Base-by-base conservation (phyloP, 202 grass and related monocot species). In the Digitaria exilis region DNA sequence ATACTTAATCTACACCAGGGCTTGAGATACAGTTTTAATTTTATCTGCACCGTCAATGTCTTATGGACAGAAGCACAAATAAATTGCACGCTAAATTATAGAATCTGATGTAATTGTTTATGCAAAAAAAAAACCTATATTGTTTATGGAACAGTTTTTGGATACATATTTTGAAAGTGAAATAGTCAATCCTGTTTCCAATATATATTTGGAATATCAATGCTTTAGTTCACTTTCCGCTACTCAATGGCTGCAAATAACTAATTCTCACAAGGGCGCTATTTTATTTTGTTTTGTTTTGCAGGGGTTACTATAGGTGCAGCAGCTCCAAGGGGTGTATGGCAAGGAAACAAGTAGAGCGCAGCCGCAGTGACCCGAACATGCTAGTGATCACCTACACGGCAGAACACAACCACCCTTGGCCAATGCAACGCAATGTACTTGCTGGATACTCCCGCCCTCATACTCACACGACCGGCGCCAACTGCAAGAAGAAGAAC, bases 381-480 rank as follows among this genome's bases (percentile, higher is more conserved):
- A 94, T 91, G 92, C 58, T 94, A 24, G 92, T 94, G 32, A 84
- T 94, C 46, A 94, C 92, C 71, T 94, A 94, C 76, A 89, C 92
- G 0, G 87, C 92, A 9, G 92, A 94, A 81, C 92, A 94, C 84
- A 87, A 91, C 60, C 92, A 94, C 24, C 88, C 88, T 11, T 94
- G 88, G 92, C 92, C 92, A n/a, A 91, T 88, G 82, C 92, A 94
- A 14, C 86, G 92, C 14, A 94, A 94, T 22, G 72, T 88, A 4
- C 88, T 94, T 1, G 92, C 92, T 11, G 92, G 92, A 24, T 89
- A 90, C 54, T 80, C 92, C 4, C 80, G 88, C 4, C 69, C 79
- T 79, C n/a, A n/a, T n/a, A n/a, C n/a, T n/a, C 68, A 83, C 17
- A 32, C 63, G 22, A n/a, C n/a, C n/a, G n/a, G n/a, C n/a, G 6